Percentiles rank a stretch among this genome's conserved stretches.
phyloP scores from a whole-genome alignment of 2,329 filamentous ascomycete genomes.

The Colletotrichum paranaense region DNA sequence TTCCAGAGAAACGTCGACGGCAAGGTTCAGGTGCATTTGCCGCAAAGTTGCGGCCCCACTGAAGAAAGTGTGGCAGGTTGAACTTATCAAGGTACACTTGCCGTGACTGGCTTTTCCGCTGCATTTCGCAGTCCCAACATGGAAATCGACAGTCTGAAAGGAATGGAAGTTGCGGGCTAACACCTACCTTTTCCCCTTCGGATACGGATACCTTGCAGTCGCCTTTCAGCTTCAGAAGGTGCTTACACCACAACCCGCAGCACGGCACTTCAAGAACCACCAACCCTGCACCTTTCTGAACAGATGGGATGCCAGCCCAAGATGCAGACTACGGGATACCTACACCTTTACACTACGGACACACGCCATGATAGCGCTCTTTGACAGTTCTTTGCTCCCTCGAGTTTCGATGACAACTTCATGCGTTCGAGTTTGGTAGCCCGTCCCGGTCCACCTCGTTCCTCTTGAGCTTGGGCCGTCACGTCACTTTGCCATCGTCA shows the following conservation, averaged over 20 bases:
- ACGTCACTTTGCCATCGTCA: conserved; percentile 20
- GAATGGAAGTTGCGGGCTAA: not conserved
- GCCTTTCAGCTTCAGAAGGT: too few relatives aligned
- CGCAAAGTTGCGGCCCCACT: conserved; percentile 13
- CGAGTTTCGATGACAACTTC: not conserved
- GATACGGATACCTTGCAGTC: too few relatives aligned
- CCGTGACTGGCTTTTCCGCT: not conserved
- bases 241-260: too few relatives aligned
- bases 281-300: too few relatives aligned
- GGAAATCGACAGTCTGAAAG: not conserved
- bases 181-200: too few relatives aligned
- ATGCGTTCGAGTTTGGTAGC: not conserved
- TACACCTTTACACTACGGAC: too few relatives aligned
- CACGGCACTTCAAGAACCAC: too few relatives aligned
- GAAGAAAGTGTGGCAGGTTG: conserved; percentile 15
- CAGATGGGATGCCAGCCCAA: too few relatives aligned
- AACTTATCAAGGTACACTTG: not conserved
- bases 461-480: conserved; percentile 15
- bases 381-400: not conserved
- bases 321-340: too few relatives aligned
- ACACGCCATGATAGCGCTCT: too few relatives aligned
- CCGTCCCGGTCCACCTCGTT: not conserved
- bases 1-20: not conserved
- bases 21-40: not conserved
- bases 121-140: not conserved